Percentiles rank a stretch among this genome's conserved stretches.
phyloP scores from a whole-genome alignment of 2,329 filamentous ascomycete genomes.

The Sporothrix variecibatus region DNA sequence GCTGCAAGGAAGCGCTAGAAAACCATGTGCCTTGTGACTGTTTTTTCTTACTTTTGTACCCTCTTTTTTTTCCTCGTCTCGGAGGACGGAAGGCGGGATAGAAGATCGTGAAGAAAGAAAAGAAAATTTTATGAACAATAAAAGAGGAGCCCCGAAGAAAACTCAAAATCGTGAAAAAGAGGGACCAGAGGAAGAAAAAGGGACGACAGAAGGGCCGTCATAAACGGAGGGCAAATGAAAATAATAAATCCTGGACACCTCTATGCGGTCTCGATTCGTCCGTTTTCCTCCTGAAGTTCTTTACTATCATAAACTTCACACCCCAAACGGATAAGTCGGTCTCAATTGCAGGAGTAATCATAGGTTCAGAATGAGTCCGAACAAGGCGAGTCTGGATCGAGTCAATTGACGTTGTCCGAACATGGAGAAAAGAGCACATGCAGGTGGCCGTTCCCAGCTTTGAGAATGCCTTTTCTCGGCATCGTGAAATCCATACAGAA shows the following conservation, averaged over 20 bases:
- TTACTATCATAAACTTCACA: neutral
- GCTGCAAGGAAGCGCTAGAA: constrained; percentile 21
- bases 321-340: constrained; percentile 8
- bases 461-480: neutral
- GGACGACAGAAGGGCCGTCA: constrained; percentile 6
- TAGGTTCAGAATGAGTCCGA: neutral
- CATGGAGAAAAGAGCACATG: neutral
- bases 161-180: neutral
- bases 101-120: neutral
- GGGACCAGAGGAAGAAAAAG: neutral
- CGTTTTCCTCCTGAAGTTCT: neutral
- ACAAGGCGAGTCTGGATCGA: neutral
- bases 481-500: neutral
- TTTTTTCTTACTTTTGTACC: neutral
- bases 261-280: neutral
- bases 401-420: neutral
- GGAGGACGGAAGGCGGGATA: neutral
- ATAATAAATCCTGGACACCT: neutral
- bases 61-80: neutral
- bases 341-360: neutral
- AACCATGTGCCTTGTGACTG: constrained; percentile 11
- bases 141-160: neutral
- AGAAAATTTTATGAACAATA: neutral
- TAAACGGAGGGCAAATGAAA: neutral
- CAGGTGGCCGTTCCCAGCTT: neutral